These are phyloP conservation scores for Starmerella etchellsii DNA, from an alignment of 805 yeast genomes.

Conservation along the genomic window DNA sequence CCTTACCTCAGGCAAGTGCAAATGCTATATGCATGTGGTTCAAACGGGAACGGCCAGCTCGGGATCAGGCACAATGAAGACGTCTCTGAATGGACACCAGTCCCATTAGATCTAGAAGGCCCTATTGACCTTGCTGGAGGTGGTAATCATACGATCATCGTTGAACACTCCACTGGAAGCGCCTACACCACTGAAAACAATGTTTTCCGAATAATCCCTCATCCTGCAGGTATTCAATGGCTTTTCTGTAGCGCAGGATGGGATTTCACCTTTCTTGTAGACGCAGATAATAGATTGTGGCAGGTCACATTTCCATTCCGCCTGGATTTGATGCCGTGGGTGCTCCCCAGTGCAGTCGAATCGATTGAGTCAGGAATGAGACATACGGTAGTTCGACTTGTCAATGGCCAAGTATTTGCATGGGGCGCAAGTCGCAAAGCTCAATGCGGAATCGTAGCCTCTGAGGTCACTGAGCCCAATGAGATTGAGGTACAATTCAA, in stretches of 20 bases:
- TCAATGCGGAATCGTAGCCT: conserved; percentile 29
- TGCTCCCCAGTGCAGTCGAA: conserved; percentile 11
- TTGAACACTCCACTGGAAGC: conserved; percentile 38
- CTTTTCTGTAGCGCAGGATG: conserved; percentile 57
- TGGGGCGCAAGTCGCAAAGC: conserved; percentile 63
- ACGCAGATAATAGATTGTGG: conserved; percentile 31
- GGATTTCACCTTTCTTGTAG: conserved; percentile 53
- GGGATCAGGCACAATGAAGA: conserved; percentile 50
- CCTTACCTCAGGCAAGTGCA: too few species aligned
- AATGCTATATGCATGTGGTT: conserved; percentile 48
- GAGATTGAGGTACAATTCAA: too few species aligned
- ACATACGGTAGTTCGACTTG: conserved; percentile 25
- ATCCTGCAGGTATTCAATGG: conserved; percentile 28
- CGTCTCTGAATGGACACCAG: conserved; percentile 24
- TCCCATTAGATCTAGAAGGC: conserved; percentile 8
- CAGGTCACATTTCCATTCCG: conserved; percentile 26
- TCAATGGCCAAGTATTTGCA: conserved; percentile 38
- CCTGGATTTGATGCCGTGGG: conserved; percentile 10
- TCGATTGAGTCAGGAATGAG: conserved; percentile 25
- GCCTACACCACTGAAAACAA: conserved; percentile 25
- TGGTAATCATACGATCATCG: conserved; percentile 70
- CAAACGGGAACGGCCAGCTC: conserved; percentile 70
- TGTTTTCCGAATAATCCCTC: conserved; percentile 2
- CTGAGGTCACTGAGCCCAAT: conserved; percentile 5
- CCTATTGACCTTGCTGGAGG: conserved; percentile 44